These are phyloP conservation scores for Ampelocalamus luodianensis DNA, from an alignment of 176 grass and related monocot genomes.

Conservation along the genomic window DNA sequence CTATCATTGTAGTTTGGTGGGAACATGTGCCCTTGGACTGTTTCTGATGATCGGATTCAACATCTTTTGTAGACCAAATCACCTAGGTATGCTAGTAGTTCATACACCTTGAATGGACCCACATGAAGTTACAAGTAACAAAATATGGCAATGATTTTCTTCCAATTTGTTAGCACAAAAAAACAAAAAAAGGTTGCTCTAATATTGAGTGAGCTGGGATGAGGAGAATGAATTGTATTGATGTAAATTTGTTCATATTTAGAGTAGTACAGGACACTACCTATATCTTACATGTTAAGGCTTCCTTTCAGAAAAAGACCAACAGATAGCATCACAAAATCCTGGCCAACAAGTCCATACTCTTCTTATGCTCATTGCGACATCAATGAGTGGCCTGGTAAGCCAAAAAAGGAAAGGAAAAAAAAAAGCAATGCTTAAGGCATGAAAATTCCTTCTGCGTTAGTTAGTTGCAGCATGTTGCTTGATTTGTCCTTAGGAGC, in stretches of 20 bases:
- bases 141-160: neutral
- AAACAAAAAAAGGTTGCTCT: constrained; percentile 14
- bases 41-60: neutral
- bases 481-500: constrained; percentile 59
- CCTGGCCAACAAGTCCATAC: neutral
- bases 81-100: constrained; percentile 17
- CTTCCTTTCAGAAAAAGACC: neutral
- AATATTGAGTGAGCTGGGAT: neutral
- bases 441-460: constrained; percentile 18
- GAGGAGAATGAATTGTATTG: neutral
- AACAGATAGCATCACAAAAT: constrained; percentile 26
- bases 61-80: neutral
- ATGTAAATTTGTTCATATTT: constrained; percentile 8
- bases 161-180: neutral
- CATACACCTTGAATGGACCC: constrained; percentile 10
- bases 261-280: neutral
- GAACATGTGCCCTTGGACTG: neutral
- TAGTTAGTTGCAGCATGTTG: constrained; percentile 64
- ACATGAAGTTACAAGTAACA: neutral
- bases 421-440: neutral
- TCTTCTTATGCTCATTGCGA: neutral
- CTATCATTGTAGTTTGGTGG: neutral
- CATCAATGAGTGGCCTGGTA: constrained; percentile 19
- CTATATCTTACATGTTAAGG: neutral
- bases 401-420: neutral